phyloP scores from a whole-genome alignment of 495 filamentous ascomycete species.

The Hypoxylon lienhwacheense region DNA sequence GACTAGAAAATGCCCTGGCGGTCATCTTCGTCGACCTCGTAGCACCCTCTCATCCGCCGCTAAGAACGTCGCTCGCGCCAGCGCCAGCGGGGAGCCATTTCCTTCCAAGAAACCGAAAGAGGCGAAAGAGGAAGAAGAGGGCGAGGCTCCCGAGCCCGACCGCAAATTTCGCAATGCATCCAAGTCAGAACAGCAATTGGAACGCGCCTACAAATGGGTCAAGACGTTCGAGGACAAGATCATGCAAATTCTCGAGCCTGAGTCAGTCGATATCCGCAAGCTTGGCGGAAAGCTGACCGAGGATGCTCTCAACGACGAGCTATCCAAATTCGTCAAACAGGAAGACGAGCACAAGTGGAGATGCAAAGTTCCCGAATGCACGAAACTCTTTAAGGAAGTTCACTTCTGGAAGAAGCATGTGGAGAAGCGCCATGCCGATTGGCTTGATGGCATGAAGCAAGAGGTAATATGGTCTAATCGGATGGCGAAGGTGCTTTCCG shows the following conservation, averaged over 20 bases:
- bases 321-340: conserved; percentile 87
- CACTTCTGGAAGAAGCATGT: conserved; percentile 97
- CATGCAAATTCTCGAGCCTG: conserved; percentile 85
- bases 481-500: neutral
- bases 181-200: conserved; percentile 87
- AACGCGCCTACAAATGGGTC: conserved; percentile 98
- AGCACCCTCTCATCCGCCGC: conserved; percentile 77
- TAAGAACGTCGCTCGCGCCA: conserved; percentile 82
- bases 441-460: conserved; percentile 75
- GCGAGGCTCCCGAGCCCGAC: conserved; percentile 59
- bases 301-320: conserved; percentile 82
- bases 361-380: conserved; percentile 93
- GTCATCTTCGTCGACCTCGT: conserved; percentile 88
- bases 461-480: conserved; percentile 63
- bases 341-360: conserved; percentile 95
- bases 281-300: conserved; percentile 86
- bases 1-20: conserved; percentile 91
- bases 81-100: conserved; percentile 75
- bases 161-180: conserved; percentile 67
- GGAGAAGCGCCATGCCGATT: conserved; percentile 92
- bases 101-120: conserved; percentile 75
- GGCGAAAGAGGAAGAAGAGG: conserved; percentile 65
- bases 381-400: conserved; percentile 96
- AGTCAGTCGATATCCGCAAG: conserved; percentile 80
- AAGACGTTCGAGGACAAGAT: conserved; percentile 98